Evolutionary conservation across 495 filamentous ascomycete genomes (phyloP).

Genomic region (Parathielavia appendiculata): DNA sequence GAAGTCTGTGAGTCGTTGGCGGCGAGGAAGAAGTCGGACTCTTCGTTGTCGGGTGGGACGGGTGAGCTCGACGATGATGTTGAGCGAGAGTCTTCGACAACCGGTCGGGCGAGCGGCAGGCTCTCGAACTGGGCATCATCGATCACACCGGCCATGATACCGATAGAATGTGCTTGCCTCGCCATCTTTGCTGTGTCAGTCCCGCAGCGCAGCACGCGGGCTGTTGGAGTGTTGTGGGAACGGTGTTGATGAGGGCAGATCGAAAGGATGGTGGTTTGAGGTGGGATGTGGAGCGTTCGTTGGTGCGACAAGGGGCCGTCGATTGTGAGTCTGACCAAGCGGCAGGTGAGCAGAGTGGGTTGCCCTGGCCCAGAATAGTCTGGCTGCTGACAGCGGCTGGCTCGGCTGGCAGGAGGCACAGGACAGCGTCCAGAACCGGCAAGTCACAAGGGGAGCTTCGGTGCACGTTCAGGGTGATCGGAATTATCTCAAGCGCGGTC

Average conservation of each 20-base stretch:
- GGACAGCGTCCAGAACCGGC: neutral
- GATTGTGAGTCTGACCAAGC: slow-evolving; percentile 19
- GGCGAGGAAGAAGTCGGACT: slow-evolving; percentile 85
- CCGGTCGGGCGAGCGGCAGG: slow-evolving; percentile 6
- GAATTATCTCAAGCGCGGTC: too few relatives aligned
- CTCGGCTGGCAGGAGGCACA: neutral
- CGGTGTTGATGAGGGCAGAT: slow-evolving; percentile 11
- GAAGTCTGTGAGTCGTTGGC: slow-evolving; percentile 89
- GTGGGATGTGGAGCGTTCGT: slow-evolving; percentile 22
- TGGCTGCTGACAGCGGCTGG: too few relatives aligned
- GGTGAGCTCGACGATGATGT: slow-evolving; percentile 83
- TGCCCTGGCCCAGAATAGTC: slow-evolving; percentile 29
- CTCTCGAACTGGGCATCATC: slow-evolving; percentile 13
- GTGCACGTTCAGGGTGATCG: too few relatives aligned
- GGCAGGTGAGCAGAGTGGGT: slow-evolving; percentile 16
- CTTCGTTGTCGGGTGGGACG: slow-evolving; percentile 69
- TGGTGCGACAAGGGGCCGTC: slow-evolving; percentile 21
- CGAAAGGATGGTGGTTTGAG: slow-evolving; percentile 8
- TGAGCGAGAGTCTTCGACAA: slow-evolving; percentile 35
- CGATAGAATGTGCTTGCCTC: slow-evolving; percentile 39
- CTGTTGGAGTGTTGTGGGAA: neutral
- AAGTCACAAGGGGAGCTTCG: too few relatives aligned
- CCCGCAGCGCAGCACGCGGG: slow-evolving; percentile 25
- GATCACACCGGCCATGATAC: slow-evolving; percentile 37
- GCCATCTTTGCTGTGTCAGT: slow-evolving; percentile 16